Evolutionary conservation across 2,329 filamentous ascomycete genomes (phyloP), one percentile per base, ranked within the genome.

Genomic region (Pseudogymnoascus sp.): DNA sequence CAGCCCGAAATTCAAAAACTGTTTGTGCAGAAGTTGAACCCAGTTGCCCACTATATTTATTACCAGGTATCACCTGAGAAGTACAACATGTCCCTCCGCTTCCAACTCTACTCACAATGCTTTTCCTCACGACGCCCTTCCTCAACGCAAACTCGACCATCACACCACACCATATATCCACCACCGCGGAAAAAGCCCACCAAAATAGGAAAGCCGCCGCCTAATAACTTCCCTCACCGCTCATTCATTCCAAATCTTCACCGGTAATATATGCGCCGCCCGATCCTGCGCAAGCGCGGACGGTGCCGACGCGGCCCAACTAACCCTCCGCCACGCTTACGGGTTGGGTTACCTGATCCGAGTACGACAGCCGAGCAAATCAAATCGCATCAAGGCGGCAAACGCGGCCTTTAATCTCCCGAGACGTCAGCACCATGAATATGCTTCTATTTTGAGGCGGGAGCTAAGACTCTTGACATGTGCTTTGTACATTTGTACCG

Each of bases 1-100:
- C 85, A n/a, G 85, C 88, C 0, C 80, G 82, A 3, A 88, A 91
- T 59, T 89, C 83, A 0, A 85, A 90, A 87, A 0, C 73, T 93
- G 0, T 87, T 93, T 65, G 83, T 87, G 2, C 84, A 84, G 0
- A 75, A 86, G 0, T 67, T 88, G 4, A 76, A 64, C 28, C 72
- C 75, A 3, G 73, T 70, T 61, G 71, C 69, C 36, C 70, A 75
- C 12, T 75, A 74, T 6, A 6, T 0, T 8, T 31, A 8, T 31
- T 31, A 9, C 8, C 8, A 31, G 28, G 28, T 11, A 31, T 31
- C 28, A 31, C 7, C 3, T 46, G 21, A 12, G 8, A 46, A 25
- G 6, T 25, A 12, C 42, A 23, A 25, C 43, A 49, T 9, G 14
- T 16, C 14, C 46, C 23, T 31, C n/a, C 23, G 2, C 23, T 31